These are phyloP conservation scores for Parafenestella ontariensis DNA, from an alignment of 2,329 filamentous ascomycete species.

Conservation along the genomic window DNA sequence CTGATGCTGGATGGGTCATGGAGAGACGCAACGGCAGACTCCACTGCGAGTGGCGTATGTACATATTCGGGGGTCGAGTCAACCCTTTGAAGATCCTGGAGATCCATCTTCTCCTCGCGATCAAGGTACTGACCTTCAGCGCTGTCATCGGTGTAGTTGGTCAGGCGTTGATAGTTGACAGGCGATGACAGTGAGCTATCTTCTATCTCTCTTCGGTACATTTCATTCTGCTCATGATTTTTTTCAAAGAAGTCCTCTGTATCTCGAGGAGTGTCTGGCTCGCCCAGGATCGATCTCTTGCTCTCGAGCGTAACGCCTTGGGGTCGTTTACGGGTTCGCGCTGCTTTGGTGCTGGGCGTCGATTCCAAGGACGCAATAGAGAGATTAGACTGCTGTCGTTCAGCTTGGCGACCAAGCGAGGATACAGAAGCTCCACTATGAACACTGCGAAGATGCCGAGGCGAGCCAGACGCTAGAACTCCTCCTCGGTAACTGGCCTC, in stretches of 20 bases:
- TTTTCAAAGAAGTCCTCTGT: conserved; percentile 59
- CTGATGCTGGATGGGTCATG: conserved; percentile 82
- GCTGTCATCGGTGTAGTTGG: conserved; percentile 63
- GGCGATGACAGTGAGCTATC: conserved; percentile 55
- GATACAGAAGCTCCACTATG: conserved; percentile 59
- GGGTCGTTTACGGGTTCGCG: conserved; percentile 60
- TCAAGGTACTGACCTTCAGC: conserved; percentile 63
- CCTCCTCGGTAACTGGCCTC: conserved; percentile 75
- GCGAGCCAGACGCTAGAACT: conserved; percentile 27
- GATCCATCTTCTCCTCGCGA: conserved; percentile 56
- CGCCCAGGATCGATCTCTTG: conserved; percentile 55
- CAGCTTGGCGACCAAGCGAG: conserved; percentile 66
- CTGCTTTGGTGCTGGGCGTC: conserved; percentile 64
- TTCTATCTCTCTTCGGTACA: conserved; percentile 57
- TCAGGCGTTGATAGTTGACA: conserved; percentile 60
- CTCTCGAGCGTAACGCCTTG: conserved; percentile 62
- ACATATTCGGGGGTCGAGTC: conserved; percentile 79
- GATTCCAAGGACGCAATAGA: conserved; percentile 68
- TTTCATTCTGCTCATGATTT: conserved; percentile 67
- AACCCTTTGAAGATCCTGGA: conserved; percentile 73
- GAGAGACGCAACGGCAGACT: conserved; percentile 90
- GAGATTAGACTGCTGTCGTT: conserved; percentile 59
- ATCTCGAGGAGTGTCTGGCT: conserved; percentile 46
- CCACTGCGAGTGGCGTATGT: conserved; percentile 74
- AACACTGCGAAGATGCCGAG: conserved; percentile 59